Percentiles rank a stretch among this genome's conserved stretches.
These are phyloP conservation scores for Luvunga scandens DNA, from an alignment of 345 rosid species.

Conservation along the genomic window DNA sequence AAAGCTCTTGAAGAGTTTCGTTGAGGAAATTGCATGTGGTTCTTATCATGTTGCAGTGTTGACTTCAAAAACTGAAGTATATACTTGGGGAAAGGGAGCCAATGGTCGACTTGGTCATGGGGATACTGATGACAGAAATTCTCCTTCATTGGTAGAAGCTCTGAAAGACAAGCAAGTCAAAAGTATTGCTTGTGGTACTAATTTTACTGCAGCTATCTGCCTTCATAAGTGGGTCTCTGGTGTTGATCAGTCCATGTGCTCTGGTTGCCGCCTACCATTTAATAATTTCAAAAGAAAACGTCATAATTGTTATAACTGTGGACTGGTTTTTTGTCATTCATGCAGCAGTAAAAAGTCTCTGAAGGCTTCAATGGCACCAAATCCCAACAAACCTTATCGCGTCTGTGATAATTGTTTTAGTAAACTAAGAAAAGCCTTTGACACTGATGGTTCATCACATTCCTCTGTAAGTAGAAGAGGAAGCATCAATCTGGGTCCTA, in stretches of 20 bases:
- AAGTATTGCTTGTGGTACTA: slow-evolving; percentile 87
- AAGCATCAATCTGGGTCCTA: slow-evolving; percentile 57
- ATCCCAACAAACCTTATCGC: slow-evolving; percentile 88
- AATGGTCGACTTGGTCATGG: slow-evolving; percentile 98
- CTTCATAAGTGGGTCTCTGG: slow-evolving; percentile 97
- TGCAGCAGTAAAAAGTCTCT: slow-evolving; percentile 87
- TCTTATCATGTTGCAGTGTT: slow-evolving; percentile 94
- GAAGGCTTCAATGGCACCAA: slow-evolving; percentile 98
- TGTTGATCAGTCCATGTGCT: slow-evolving; percentile 95
- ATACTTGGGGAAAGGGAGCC: slow-evolving; percentile 98
- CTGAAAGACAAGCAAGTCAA: slow-evolving; percentile 97
- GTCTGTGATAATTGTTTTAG: slow-evolving; percentile 88
- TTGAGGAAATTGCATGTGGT: slow-evolving; percentile 94
- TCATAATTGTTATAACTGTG: slow-evolving; percentile 81
- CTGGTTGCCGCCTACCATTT: slow-evolving; percentile 93
- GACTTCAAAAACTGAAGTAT: slow-evolving; percentile 91
- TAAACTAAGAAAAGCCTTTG: slow-evolving; percentile 73
- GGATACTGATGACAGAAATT: slow-evolving; percentile 77
- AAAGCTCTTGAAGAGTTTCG: slow-evolving; percentile 77
- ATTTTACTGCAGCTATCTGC: slow-evolving; percentile 94
- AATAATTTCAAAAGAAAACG: slow-evolving; percentile 84
- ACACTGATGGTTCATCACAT: slow-evolving; percentile 62
- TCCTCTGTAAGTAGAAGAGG: slow-evolving; percentile 78
- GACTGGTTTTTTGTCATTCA: slow-evolving; percentile 90
- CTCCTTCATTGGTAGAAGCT: slow-evolving; percentile 76